Evolutionary conservation across 495 filamentous ascomycete species (phyloP), one percentile per base, ranked within the genome.

Genomic region (Massariosphaeria phaeospora): DNA sequence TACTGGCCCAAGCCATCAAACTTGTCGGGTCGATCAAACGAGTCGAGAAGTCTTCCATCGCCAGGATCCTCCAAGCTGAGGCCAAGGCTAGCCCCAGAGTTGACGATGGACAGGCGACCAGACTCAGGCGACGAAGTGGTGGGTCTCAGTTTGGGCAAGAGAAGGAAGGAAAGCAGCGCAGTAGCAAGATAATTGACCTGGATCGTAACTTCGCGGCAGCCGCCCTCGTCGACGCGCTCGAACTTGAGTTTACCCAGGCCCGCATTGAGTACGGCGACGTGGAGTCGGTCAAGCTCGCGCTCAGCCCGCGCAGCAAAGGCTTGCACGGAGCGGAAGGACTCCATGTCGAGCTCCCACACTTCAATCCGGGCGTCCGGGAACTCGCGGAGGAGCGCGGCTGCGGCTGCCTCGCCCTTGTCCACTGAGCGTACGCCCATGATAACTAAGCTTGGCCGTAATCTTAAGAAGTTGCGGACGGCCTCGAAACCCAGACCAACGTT

Each of bases 291-390:
- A 17, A 70, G 35, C 42, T 46, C 42, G 27, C 73, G 68, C n/a
- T n/a, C n/a, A 27, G 67, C 69, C 3, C 70, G 68, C 38, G 59
- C 51, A 9, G 72, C 75, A 43, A 81, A 81, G 2, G 43, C 57
- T 48, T 74, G 68, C 21, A 81, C 73, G 36, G 73, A 78, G 29
- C 68, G 64, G 60, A 74, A 81, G 41, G 57, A 72, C 52, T 56
- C 67, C 72, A 81, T 75, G 42, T 82, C 79, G 0, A 82, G 69
- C 46, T 72, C 67, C 76, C 75, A 79, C 7, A 79, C 71, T 48
- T 76, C 67, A 10, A 78, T 50, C 65, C 72, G 2, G 48, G 61
- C 4, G 26, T 9, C 36, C 72, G 40, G 11, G 66, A 64, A 21
- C 72, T 78, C 31, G 52, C 57, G 30, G 60, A 62, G 76, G 30